Evolutionary conservation across 1,284 basidiomycete genomes (phyloP), one percentile per base, ranked within the genome.

Genomic region (Vanrija sp.): DNA sequence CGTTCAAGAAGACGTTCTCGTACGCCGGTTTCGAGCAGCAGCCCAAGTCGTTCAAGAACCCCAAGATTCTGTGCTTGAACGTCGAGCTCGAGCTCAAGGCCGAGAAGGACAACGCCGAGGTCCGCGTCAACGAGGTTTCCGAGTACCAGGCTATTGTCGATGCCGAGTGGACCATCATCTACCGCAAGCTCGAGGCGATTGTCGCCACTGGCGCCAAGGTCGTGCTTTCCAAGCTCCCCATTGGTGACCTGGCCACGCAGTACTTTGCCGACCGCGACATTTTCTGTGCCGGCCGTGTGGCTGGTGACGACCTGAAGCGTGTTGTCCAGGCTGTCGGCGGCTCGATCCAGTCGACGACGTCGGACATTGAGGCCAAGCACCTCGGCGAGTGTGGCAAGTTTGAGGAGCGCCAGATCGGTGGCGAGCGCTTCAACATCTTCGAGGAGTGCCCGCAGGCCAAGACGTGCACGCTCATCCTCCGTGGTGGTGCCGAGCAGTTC

Each of bases 91-190:
- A 99, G 77, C 82, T 99, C 67, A 99, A 99, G 78, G 96, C 96
- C 0, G 96, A 99, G 78, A 96, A 98, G 77, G 96, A 99, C 78
- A 99, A 99, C 65, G 96, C 96, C 9, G 96, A 99, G 78, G 89
- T 99, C 42, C 86, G 96, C 35, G 91, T 99, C 47, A 92, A 97
- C 71, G 87, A 89, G 45, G 95, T 99, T 22, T 87, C 90, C 20
- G 93, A 97, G 68, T 99, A 99, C 75, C 96, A 99, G 77, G 93
- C 94, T 6, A 97, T 99, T 64, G 96, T 99, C 53, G 93, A 99
- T 70, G 96, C 96, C 23, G 96, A 99, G 76, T 99, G 96, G 96
- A 88, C 94, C 68, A 98, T 99, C 77, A 99, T 99, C 73, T 98
- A 94, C 79, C 84, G 88, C 68, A 99, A 99, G 77, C 82, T 99